phyloP scores from a whole-genome alignment of 768 basidiomycete species.

The Suillus americanus region DNA sequence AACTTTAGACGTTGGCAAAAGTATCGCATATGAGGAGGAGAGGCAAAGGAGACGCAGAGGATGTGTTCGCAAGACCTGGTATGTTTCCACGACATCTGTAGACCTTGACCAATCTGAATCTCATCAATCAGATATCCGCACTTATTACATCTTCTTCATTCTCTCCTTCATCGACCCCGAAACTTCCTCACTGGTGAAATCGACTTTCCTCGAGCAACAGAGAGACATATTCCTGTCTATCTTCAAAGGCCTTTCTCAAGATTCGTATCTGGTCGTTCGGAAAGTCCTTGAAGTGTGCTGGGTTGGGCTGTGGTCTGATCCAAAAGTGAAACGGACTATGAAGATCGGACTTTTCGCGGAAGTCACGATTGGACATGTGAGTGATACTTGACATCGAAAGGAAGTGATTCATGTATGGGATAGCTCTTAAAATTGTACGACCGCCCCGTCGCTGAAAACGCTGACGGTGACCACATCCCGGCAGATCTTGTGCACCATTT shows the following conservation, averaged over 20 bases:
- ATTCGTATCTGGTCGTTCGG: constrained; percentile 61
- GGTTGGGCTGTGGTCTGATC: constrained; percentile 75
- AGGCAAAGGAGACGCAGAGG: constrained; percentile 38
- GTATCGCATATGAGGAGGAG: constrained; percentile 71
- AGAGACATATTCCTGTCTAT: constrained; percentile 61
- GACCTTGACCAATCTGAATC: constrained; percentile 1
- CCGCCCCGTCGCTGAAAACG: constrained; percentile 48
- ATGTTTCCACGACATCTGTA: constrained; percentile 9
- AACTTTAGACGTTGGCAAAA: constrained; percentile 57
- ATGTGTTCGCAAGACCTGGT: constrained; percentile 59
- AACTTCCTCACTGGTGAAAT: constrained; percentile 52
- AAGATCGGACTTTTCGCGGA: constrained; percentile 77
- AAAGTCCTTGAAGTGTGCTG: constrained; percentile 72
- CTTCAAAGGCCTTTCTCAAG: constrained; percentile 73
- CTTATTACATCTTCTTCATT: constrained; percentile 69
- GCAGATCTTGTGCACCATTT: constrained; percentile 88
- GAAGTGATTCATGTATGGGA: background rate
- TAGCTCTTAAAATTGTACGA: constrained; percentile 79
- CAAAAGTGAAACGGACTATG: constrained; percentile 64
- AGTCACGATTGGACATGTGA: constrained; percentile 59
- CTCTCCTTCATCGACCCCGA: constrained; percentile 65
- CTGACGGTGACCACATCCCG: constrained; percentile 53
- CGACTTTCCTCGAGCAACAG: constrained; percentile 68
- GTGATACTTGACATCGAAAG: constrained; percentile 12
- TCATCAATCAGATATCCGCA: constrained; percentile 66